A percentile compares a stretch with the other conserved stretches of the same genome.
Conservation (phyloP, 768 basidiomycete genomes). For the Lentinula guzmanii region DNA sequence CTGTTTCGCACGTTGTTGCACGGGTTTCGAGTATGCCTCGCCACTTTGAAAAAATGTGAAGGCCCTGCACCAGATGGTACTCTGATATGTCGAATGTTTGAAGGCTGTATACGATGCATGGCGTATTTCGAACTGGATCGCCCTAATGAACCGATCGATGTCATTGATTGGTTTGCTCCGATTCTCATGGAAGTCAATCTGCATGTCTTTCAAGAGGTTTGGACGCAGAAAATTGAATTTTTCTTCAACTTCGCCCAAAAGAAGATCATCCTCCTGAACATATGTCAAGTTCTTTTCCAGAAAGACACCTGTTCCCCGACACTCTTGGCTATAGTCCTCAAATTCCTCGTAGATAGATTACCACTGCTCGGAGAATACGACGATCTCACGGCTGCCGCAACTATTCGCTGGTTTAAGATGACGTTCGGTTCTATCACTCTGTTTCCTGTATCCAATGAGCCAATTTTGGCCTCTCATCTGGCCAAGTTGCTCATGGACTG, state of each 20-base stretch:
- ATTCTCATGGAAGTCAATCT: constrained; percentile 79
- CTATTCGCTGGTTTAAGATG: constrained; percentile 92
- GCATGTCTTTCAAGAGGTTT: constrained; percentile 93
- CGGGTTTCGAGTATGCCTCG: constrained; percentile 77
- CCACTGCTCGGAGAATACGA: constrained; percentile 82
- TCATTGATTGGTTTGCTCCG: constrained; percentile 77
- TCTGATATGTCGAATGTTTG: constrained; percentile 84
- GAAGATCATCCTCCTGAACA: constrained; percentile 72
- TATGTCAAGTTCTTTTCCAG: constrained; percentile 78
- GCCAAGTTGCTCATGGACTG: constrained; percentile 94
- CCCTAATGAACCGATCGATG: constrained; percentile 61
- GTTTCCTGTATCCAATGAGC: constrained; percentile 74
- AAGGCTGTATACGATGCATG: constrained; percentile 80
- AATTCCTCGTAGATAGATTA: constrained; percentile 78
- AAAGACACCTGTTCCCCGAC: constrained; percentile 75
- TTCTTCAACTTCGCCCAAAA: constrained; percentile 79
- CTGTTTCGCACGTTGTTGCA: constrained; percentile 87
- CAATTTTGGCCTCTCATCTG: constrained; percentile 89
- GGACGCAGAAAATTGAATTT: constrained; percentile 88
- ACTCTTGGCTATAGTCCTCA: constrained; percentile 83
- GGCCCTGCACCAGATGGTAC: constrained; percentile 78
- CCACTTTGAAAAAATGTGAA: constrained; percentile 73
- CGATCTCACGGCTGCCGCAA: constrained; percentile 73
- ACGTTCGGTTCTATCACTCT: constrained; percentile 82
- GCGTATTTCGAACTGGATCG: constrained; percentile 67